These are phyloP conservation scores for Nakazawaea siamensis DNA, from an alignment of 805 yeast species.

Conservation along the genomic window DNA sequence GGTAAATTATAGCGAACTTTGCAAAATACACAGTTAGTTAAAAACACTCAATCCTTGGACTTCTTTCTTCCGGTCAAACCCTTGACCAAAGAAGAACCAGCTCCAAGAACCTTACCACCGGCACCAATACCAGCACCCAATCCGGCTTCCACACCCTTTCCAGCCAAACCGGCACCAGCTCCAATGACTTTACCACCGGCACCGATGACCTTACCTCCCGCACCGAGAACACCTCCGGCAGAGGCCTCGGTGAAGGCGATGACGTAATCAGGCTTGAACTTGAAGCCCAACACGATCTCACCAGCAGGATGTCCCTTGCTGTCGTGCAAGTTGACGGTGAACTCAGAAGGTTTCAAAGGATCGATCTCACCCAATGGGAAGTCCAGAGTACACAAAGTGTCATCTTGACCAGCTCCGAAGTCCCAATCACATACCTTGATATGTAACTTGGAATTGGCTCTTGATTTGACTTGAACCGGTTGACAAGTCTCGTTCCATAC, in stretches of 20 bases:
- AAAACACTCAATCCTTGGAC: neutral
- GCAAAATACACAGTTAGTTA: neutral
- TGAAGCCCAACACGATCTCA: slow-evolving; percentile 43
- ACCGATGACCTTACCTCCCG: slow-evolving; percentile 30
- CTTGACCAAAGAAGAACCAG: slow-evolving; percentile 32
- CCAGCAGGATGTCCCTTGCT: slow-evolving; percentile 56
- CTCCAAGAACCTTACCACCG: slow-evolving; percentile 46
- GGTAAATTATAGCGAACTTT: neutral
- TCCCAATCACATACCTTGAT: slow-evolving; percentile 84
- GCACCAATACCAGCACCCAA: slow-evolving; percentile 38
- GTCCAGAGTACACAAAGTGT: slow-evolving; percentile 59
- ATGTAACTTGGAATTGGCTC: slow-evolving; percentile 49
- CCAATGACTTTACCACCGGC: slow-evolving; percentile 29
- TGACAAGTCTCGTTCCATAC: slow-evolving; percentile 69
- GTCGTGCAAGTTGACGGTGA: slow-evolving; percentile 43
- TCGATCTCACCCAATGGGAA: slow-evolving; percentile 53
- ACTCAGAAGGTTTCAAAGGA: slow-evolving; percentile 31
- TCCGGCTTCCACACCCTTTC: slow-evolving; percentile 33
- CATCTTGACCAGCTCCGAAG: slow-evolving; percentile 81
- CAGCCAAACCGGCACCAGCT: slow-evolving; percentile 31
- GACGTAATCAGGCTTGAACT: slow-evolving; percentile 68
- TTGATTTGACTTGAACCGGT: slow-evolving; percentile 48
- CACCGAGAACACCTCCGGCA: slow-evolving; percentile 17
- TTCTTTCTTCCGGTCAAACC: slow-evolving; percentile 10
- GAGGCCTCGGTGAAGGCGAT: slow-evolving; percentile 31